Percentiles rank a stretch among this genome's conserved stretches.
These are phyloP conservation scores for Tephrocybe sp. DNA, from an alignment of 768 basidiomycete genomes.

Conservation along the genomic window DNA sequence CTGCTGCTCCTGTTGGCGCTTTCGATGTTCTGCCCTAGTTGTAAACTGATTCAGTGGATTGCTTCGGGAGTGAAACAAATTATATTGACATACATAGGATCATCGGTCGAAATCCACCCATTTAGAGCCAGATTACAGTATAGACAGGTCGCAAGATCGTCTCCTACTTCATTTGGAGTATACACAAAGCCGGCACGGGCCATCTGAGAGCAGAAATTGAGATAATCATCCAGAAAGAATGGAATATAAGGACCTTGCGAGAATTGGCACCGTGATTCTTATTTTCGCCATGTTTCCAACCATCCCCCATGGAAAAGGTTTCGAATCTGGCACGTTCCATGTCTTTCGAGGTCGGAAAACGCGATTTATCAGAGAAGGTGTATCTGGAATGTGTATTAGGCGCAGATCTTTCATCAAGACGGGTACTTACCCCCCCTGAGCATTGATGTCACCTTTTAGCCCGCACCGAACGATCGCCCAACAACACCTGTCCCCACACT, in stretches of 20 bases:
- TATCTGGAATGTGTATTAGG: slow-evolving; percentile 41
- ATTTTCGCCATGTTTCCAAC: slow-evolving; percentile 68
- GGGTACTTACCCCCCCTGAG: slow-evolving; percentile 45
- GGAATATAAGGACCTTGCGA: slow-evolving; percentile 46
- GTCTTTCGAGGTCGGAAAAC: slow-evolving; percentile 60
- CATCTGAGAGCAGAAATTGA: slow-evolving; percentile 52
- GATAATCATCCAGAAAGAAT: neutral
- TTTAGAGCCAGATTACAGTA: slow-evolving; percentile 79
- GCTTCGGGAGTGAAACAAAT: slow-evolving; percentile 7
- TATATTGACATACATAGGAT: slow-evolving; percentile 67
- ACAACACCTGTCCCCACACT: slow-evolving; percentile 61
- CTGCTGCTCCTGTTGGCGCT: slow-evolving; percentile 55
- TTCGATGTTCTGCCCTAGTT: slow-evolving; percentile 71
- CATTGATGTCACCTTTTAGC: slow-evolving; percentile 53
- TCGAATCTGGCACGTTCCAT: slow-evolving; percentile 75
- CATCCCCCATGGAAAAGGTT: slow-evolving; percentile 52
- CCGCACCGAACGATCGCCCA: slow-evolving; percentile 86
- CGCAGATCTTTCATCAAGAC: neutral
- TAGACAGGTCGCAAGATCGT: slow-evolving; percentile 83
- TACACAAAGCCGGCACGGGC: slow-evolving; percentile 87
- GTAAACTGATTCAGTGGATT: neutral
- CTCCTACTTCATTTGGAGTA: slow-evolving; percentile 61
- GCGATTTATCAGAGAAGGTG: slow-evolving; percentile 51
- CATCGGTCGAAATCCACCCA: slow-evolving; percentile 86
- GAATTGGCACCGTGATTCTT: slow-evolving; percentile 69